These are phyloP conservation scores for Fusarium brevicatenulatum DNA, from an alignment of 2,329 filamentous ascomycete genomes.

Conservation along the genomic window DNA sequence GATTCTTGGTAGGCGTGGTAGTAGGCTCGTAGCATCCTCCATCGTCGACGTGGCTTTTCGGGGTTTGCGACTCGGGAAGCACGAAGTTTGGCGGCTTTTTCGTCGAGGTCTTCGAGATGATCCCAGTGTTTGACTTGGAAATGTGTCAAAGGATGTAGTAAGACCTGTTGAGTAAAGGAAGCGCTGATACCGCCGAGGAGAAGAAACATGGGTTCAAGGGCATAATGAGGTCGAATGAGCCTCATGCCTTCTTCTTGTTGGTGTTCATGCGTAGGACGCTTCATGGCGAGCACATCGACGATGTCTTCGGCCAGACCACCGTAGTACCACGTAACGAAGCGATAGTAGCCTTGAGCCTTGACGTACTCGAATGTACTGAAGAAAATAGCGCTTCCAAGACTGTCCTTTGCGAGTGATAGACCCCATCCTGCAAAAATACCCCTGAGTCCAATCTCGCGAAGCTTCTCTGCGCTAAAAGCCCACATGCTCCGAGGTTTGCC, in stretches of 20 bases:
- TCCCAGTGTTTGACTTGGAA: constrained; percentile 80
- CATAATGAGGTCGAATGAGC: constrained; percentile 77
- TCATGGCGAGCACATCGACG: constrained; percentile 60
- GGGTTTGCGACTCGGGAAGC: constrained; percentile 47
- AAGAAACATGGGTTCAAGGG: constrained; percentile 78
- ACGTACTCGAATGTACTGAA: constrained; percentile 81
- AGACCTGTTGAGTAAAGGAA: constrained; percentile 72
- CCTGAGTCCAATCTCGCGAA: constrained; percentile 75
- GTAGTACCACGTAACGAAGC: constrained; percentile 77
- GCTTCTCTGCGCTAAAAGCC: constrained; percentile 71
- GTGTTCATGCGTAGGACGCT: constrained; percentile 51
- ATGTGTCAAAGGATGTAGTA: constrained; percentile 77
- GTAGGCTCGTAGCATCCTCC: constrained; percentile 71
- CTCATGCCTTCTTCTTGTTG: constrained; percentile 47
- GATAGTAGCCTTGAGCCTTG: constrained; percentile 77
- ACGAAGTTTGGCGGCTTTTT: constrained; percentile 61
- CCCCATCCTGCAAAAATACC: constrained; percentile 81
- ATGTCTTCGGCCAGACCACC: constrained; percentile 64
- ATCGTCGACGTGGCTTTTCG: constrained; percentile 50
- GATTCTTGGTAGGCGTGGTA: constrained; percentile 78
- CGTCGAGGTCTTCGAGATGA: constrained; percentile 76
- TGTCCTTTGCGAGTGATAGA: constrained; percentile 75
- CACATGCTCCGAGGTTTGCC: constrained; percentile 72
- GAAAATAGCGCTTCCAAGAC: constrained; percentile 75
- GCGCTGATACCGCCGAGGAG: constrained; percentile 75